Evolutionary conservation across 495 filamentous ascomycete genomes (phyloP).

Genomic region (Annulohypoxylon maeteangense): DNA sequence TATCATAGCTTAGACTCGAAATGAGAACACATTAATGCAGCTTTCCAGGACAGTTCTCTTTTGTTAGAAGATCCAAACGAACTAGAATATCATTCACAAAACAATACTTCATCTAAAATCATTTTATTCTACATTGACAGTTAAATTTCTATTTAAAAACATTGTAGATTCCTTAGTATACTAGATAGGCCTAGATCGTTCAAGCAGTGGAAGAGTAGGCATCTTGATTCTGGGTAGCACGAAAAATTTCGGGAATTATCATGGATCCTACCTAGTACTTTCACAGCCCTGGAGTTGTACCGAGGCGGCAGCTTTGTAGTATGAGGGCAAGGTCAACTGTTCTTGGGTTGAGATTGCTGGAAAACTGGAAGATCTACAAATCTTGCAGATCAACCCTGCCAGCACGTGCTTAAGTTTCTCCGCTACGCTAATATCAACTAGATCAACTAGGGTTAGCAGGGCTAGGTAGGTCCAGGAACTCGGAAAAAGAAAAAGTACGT

Average conservation of each 20-base stretch:
- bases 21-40: background rate
- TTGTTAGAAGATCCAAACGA: background rate
- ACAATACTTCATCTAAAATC: background rate
- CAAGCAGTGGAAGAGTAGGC: no score
- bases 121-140: background rate
- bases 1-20: background rate
- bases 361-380: constrained; percentile 29
- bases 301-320: background rate
- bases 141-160: no score
- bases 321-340: background rate
- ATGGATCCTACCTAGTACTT: background rate
- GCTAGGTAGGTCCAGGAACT: background rate
- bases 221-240: background rate
- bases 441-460: background rate
- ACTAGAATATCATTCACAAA: background rate
- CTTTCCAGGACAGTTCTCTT: background rate
- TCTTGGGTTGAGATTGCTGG: constrained; percentile 9
- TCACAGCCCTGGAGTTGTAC: background rate
- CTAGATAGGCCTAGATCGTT: background rate
- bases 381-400: constrained; percentile 36
- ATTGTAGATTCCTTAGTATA: no score
- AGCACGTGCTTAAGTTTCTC: constrained; percentile 28
- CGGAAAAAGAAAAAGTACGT: constrained; percentile 9
- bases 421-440: background rate
- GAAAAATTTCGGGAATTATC: background rate